Evolutionary conservation across 495 filamentous ascomycete genomes (phyloP), one percentile per base, ranked within the genome.

Genomic region (Pseudoneurospora amorphoporcata): DNA sequence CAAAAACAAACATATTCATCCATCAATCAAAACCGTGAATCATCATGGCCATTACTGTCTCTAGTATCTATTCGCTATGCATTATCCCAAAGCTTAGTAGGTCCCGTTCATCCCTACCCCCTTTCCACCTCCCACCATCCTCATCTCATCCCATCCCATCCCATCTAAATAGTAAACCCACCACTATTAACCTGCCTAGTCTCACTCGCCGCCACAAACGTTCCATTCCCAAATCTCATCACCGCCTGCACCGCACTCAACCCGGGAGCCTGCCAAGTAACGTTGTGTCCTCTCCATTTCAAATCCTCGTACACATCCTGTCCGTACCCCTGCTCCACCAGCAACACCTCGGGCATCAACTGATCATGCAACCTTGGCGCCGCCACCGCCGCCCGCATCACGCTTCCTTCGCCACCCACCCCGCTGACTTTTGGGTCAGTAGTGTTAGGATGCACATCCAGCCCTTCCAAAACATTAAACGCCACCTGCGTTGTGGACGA

Each of bases 321-420:
- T 72, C 94, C 87, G 72, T 88, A 95, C 1, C 82, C 82, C 41
- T 89, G 90, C 77, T 98, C 94, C 35, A 97, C 92, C 3, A 74
- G 79, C 9, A 90, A 86, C 70, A 87, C 80, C 61, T 91, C 89
- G 0, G 94, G 94, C 45, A 90, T 79, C 5, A 98, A 81, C 81
- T 98, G 94, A 76, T 98, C 92, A 79, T 98, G 94, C 19, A 95
- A 75, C 0, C 94, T 82, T 3, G 93, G 91, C 43, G 83, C 76
- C 0, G 88, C 87, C 23, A 97, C 83, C 0, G 92, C 90, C 45
- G 91, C 84, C 5, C 83, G 76, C 58, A 89, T 81, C 1, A 82
- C 86, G 75, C 90, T 81, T 47, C 84, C 83, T 35, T 87, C 84
- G 32, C 53, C 53, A 61, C 53, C 53, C 53, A 61, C 53, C 53